Conservation (phyloP, 2,329 filamentous ascomycete genomes). For the Fusarium piperis region DNA sequence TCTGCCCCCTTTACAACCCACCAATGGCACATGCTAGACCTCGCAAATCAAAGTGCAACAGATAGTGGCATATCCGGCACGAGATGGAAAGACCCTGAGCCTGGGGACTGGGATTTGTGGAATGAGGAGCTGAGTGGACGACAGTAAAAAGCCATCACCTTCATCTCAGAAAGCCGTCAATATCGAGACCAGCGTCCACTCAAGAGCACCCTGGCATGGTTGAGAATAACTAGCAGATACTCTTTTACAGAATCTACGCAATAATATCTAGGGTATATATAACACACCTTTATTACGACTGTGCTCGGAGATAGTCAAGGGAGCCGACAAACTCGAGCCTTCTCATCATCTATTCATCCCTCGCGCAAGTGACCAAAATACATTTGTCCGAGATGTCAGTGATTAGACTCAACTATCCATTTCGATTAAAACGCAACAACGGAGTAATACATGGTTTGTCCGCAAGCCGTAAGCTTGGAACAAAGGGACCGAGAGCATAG, state of each 20-base stretch:
- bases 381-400: background rate
- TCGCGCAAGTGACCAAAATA: background rate
- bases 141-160: background rate
- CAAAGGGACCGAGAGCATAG: slow-evolving; percentile 49
- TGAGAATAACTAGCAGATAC: background rate
- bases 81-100: fast-evolving
- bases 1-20: no score
- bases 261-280: background rate
- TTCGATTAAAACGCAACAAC: slow-evolving; percentile 43
- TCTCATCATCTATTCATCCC: background rate
- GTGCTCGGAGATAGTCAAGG: background rate
- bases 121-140: background rate
- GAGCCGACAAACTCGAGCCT: background rate
- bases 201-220: background rate
- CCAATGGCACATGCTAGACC: background rate
- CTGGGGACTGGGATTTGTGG: background rate
- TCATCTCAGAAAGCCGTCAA: background rate
- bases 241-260: background rate
- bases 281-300: background rate
- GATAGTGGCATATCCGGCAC: background rate
- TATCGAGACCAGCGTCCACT: background rate
- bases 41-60: background rate
- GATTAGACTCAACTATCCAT: background rate
- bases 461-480: slow-evolving; percentile 55
- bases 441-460: slow-evolving; percentile 53